Evolutionary conservation across 495 filamentous ascomycete species (phyloP), one percentile per base, ranked within the genome.

Genomic region (Darksidea phi): DNA sequence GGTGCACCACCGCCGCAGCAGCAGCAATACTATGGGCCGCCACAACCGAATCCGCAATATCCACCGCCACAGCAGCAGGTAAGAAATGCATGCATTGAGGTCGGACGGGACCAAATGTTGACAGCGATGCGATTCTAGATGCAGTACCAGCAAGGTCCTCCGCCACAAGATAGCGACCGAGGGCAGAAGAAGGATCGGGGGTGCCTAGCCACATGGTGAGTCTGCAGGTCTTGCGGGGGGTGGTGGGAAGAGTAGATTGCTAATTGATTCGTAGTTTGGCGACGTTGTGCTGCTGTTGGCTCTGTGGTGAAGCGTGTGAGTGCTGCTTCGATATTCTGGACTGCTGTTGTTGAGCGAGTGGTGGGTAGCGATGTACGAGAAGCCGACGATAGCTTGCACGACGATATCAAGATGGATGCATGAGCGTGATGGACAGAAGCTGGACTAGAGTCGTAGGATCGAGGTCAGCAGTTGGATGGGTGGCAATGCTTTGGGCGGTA

Each of bases 231-330:
- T n/a, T n/a, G 18, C 12, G 6, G 21, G 5, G 10, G 43, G 18
- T 43, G 53, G 36, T 7, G 26, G 6, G 17, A 17, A 36, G 2
- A 42, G 2, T 6, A 53, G 5, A 15, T 13, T 3, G 23, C 13
- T 18, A 13, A 24, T 43, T 20, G n/a, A 32, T n/a, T 6, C 32
- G 15, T 32, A 62, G 59, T 62, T 45, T 62, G 43, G 59, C 59
- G 41, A 56, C 59, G 23, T 32, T 62, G 20, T 62, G 59, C 43
- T 62, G 59, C 26, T 62, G 59, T 50, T 62, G 59, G 59, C 43
- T 62, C 13, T 62, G 59, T 21, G 52, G 59, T 15, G 59, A 62
- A 43, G 46, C 59, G 17, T 62, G 59, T 34, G 59, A 62, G 26
- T 62, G 59, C 24, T 62, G 59, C 49, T 24, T 55, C 15, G 59